Evolutionary conservation across 345 rosid species (phyloP), one percentile per base, ranked within the genome.

Genomic region (Alliaria petiolata): DNA sequence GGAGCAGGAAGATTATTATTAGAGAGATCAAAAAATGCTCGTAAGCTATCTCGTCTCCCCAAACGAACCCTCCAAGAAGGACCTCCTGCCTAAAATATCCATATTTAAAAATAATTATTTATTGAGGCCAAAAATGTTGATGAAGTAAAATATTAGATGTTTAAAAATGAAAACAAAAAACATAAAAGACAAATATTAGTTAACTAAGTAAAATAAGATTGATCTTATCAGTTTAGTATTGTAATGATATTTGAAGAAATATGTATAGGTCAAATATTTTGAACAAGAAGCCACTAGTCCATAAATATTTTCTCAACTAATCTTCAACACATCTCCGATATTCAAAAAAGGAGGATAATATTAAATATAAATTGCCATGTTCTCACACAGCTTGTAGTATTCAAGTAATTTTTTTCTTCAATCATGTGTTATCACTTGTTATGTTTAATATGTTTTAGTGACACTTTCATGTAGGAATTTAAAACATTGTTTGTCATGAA

Each of bases 21-120:
- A 7, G 69, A 0, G 0, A 64, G 69, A 64, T 34, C 4, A 0
- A 46, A 17, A 19, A 64, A 64, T 12, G 56, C 69, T 33, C 12
- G 28, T 13, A 64, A 17, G 19, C 69, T 64, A 2, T 64, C 69
- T 64, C 69, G 20, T 14, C 69, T 64, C 1, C 69, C 69, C 55
- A 46, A 46, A 22, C 56, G 56, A 30, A 64, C 69, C 43, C 30
- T 45, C 69, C 69, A 64, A 2, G 69, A 64, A 64, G 69, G 69
- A 64, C 69, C 69, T 45, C 69, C 69, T 13, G 69, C 54, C 69
- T 64, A 45, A 30, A 2, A 46, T 15, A 31, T 7, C 3, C 1
- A 45, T 4, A 13, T 43, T 62, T 62, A 10, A 28, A 20, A 25
- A 40, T 25, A 25, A 25, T 14, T 58, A 38, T 58, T 57, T 38